These are phyloP conservation scores for Fonsecaea monophora DNA, from an alignment of 2,329 filamentous ascomycete genomes.

Conservation along the genomic window DNA sequence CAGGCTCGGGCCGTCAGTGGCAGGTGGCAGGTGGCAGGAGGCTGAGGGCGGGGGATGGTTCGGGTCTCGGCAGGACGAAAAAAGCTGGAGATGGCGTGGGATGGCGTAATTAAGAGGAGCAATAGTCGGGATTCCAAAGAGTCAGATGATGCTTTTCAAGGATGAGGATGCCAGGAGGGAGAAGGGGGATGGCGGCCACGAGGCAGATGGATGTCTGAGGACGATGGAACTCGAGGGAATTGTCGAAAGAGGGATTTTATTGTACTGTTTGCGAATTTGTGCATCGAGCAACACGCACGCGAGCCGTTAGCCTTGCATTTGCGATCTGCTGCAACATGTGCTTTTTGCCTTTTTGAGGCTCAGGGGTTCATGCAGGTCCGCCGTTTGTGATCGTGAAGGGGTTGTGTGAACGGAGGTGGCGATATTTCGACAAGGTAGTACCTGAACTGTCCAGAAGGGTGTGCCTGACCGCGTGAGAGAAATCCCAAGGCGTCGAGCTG, in stretches of 20 bases:
- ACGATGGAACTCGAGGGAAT: neutral
- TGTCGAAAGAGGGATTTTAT: slow-evolving; percentile 4
- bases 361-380: slow-evolving; percentile 20
- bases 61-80: slow-evolving; percentile 18
- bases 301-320: slow-evolving; percentile 19
- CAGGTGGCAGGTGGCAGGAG: slow-evolving; percentile 22
- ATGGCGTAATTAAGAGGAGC: slow-evolving; percentile 24
- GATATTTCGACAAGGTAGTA: neutral
- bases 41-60: slow-evolving; percentile 14
- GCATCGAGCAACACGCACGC: neutral
- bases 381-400: slow-evolving; percentile 4
- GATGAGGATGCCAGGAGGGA: neutral
- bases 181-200: neutral
- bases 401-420: neutral
- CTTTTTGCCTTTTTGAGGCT: neutral
- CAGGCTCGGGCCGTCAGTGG: slow-evolving; percentile 17
- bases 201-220: slow-evolving; percentile 1
- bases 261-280: neutral
- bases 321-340: slow-evolving; percentile 11
- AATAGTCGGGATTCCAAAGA: slow-evolving; percentile 17
- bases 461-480: neutral
- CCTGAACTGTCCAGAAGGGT: neutral
- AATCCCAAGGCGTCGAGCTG: neutral
- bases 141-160: slow-evolving; percentile 14
- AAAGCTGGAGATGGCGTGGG: slow-evolving; percentile 25